These are phyloP conservation scores for Fusarium sp. DNA, from an alignment of 2,329 filamentous ascomycete species.

Conservation along the genomic window DNA sequence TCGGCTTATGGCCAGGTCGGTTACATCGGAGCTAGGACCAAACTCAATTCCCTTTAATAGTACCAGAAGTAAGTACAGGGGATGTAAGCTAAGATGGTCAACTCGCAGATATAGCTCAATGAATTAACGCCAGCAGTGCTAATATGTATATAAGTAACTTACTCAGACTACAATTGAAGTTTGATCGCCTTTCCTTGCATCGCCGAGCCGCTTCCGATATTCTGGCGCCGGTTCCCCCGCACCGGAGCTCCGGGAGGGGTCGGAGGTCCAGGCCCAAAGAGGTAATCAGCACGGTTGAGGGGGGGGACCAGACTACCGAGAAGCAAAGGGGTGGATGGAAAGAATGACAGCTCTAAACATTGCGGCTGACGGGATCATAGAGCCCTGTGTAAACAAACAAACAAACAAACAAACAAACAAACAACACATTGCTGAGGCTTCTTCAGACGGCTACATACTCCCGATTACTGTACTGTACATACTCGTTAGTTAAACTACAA, in stretches of 20 bases:
- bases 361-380: slow-evolving; percentile 19
- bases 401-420: slow-evolving; percentile 4
- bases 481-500: slow-evolving; percentile 2
- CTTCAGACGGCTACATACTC: not conserved
- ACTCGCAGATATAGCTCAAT: not conserved
- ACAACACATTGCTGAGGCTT: not conserved
- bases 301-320: slow-evolving; percentile 5
- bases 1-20: not conserved
- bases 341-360: slow-evolving; percentile 5
- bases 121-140: not conserved
- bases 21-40: slow-evolving; percentile 4
- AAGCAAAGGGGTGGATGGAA: not conserved
- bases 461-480: not conserved
- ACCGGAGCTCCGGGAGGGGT: slow-evolving; percentile 21
- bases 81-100: not conserved
- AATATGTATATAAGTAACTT: not conserved
- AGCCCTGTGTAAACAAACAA: slow-evolving; percentile 5
- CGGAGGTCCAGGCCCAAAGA: slow-evolving; percentile 26
- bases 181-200: not conserved
- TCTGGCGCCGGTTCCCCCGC: slow-evolving; percentile 13
- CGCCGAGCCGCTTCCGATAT: slow-evolving; percentile 20
- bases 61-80: slow-evolving; percentile 1
- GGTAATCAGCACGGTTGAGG: slow-evolving; percentile 13
- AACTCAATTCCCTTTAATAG: slow-evolving; percentile 5
- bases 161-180: not conserved